Base-by-base conservation (phyloP, 805 yeast species). In the Metschnikowia arizonensis region DNA sequence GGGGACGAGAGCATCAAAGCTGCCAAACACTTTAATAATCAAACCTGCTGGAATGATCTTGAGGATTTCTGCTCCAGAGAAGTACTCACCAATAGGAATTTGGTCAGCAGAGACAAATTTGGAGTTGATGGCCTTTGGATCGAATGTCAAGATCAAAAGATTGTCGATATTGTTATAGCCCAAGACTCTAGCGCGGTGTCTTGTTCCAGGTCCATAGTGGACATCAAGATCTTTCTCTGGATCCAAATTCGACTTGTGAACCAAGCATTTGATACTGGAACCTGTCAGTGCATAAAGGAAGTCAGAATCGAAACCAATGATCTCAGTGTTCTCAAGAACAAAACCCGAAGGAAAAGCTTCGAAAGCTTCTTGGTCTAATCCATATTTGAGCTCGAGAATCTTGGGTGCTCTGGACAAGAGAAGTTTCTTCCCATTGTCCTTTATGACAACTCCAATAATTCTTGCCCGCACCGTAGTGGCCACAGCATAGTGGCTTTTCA, bases 311-410 rank as follows among this genome's bases (percentile, higher is more conserved):
- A 74, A 68, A 30, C 85, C 87, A 41, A 74, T 68, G 23, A 89
- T 75, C 24, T 76, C 76, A 30, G 81, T 85, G 1, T 81, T 83
- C n/a, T 53, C 49, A 42, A 83, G 72, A 17, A 70, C 68, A 51
- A 82, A 82, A n/a, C 99, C 98, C 33, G 83, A 63, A 23, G 93
- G 88, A 67, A 85, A 83, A 0, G 90, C 83, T 42, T 79, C 82
- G 39, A 81, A 53, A 5, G 69, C 60, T 30, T 59, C 54, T 57
- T 59, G 14, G 36, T 50, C 45, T 17, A 43, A 31, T 15, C 34
- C 24, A 6, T 44, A 23, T 51, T 57, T 48, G 73, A 72, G 25
- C 58, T 63, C 58, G 39, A 79, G 53, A 3, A 83, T 65, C 47
- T 78, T 79, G 1, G 86, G 82, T 41, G 81, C 67, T 9, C 77